A percentile compares a stretch with the other conserved stretches of the same genome.
Evolutionary conservation across 257 asterid species (phyloP).

Genomic region (Solanum appendiculatum): DNA sequence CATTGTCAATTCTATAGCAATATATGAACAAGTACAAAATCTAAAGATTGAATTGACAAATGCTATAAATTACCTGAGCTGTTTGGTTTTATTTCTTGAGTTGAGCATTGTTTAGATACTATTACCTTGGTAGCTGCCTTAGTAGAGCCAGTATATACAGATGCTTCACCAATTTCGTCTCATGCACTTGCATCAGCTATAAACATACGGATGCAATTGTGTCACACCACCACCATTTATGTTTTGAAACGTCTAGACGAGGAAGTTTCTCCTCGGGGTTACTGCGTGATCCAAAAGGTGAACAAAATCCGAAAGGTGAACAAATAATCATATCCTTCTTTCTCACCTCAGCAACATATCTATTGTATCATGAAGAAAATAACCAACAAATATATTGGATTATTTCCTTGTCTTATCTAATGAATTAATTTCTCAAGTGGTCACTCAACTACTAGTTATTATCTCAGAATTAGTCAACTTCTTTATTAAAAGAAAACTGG

Average conservation of each 20-base stretch:
- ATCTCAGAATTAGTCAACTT: background rate
- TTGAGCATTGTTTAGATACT: background rate
- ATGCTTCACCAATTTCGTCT: background rate
- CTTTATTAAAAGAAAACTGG: background rate
- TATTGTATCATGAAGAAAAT: slow-evolving; percentile 36
- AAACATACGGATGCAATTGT: slow-evolving; percentile 19
- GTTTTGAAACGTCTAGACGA: slow-evolving; percentile 29
- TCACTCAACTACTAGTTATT: background rate
- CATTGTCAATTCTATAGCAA: background rate
- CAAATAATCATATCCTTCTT: slow-evolving; percentile 27
- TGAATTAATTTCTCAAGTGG: background rate
- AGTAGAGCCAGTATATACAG: background rate
- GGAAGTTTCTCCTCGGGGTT: slow-evolving; percentile 22
- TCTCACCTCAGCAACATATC: slow-evolving; percentile 49
- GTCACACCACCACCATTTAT: slow-evolving; percentile 56
- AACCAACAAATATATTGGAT: background rate
- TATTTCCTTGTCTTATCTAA: background rate
- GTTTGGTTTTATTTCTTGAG: background rate
- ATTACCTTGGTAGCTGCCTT: background rate
- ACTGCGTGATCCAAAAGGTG: slow-evolving; percentile 25
- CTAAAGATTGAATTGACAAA: background rate
- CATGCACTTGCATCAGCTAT: background rate
- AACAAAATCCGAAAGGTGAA: slow-evolving; percentile 34
- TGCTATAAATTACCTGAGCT: background rate
- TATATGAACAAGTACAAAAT: background rate